Base-by-base conservation (phyloP, 352 stramenopile species). In the Pythium insidiosum region DNA sequence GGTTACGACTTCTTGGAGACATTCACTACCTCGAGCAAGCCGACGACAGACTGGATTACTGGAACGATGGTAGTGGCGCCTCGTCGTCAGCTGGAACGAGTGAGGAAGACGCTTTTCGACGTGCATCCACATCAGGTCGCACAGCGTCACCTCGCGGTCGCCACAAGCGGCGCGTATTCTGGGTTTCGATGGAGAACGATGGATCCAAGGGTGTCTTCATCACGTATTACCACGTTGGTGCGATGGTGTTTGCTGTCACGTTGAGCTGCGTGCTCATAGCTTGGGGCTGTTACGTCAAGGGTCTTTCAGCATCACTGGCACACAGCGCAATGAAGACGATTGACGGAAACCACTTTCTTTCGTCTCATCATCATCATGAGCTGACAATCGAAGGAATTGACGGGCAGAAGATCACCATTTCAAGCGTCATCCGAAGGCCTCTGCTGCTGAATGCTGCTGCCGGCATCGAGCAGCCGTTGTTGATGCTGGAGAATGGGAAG, bases 161-260 rank as follows among this genome's bases (percentile, higher is more conserved):
- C 16, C 50, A 43, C 9, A 59, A 53, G 20, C 45, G 45, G 18
- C 51, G 50, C 21, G 58, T 81, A 6, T 78, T 84, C 29, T 88
- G 76, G 76, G 67, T 87, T 28, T 60, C 70, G 11, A 86, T 91
- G 38, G 73, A 74, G 24, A 85, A 80, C 37, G 69, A 82, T 23
- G 75, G 79, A 26, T 83, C 88, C 43, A 59, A 53, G 41, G 79
- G 79, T 21, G 72, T 91, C 31, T 87, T 91, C 46, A 87, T 91
- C 52, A 83, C 79, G 16, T 88, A 86, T 38, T 82, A 80, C 30
- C 74, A 87, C 43, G 67, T 80, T 20, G 71, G 68, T 11, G 71
- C 69, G 5, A 82, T 87, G 74, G 53, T 66, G 23, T 36, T 83
- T 9, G 47, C 68, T 19, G 56, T 59, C 25, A 54, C 71, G 21